These are phyloP conservation scores for Tetracentron sinense DNA, from an alignment of 164 flowering plant species.

Conservation along the genomic window DNA sequence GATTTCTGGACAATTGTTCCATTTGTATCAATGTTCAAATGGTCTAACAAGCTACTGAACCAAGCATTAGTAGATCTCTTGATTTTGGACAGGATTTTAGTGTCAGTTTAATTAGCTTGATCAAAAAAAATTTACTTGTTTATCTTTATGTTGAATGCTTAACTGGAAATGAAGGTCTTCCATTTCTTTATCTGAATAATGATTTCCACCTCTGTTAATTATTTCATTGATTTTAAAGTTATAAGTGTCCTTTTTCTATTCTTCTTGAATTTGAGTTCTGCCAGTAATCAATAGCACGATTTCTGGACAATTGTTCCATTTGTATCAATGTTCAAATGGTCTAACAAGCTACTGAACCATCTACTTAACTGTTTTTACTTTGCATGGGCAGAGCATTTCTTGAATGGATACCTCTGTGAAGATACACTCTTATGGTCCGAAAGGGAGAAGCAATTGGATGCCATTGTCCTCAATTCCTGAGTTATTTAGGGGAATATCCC, in stretches of 20 bases:
- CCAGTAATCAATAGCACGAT: slow-evolving; percentile 35
- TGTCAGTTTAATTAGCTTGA: no score
- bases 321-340: slow-evolving; percentile 44
- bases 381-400: slow-evolving; percentile 70
- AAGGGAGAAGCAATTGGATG: slow-evolving; percentile 84
- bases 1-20: slow-evolving; percentile 38
- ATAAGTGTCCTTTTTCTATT: slow-evolving; percentile 4
- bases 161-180: no score
- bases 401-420: slow-evolving; percentile 60
- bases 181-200: no score
- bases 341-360: slow-evolving; percentile 36
- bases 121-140: no score
- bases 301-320: slow-evolving; percentile 37
- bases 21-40: slow-evolving; percentile 43
- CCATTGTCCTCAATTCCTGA: slow-evolving; percentile 72
- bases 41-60: slow-evolving; percentile 39
- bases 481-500: slow-evolving; percentile 28
- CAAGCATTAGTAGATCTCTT: no score
- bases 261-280: slow-evolving; percentile 39
- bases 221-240: no score
- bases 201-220: no score
- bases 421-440: slow-evolving; percentile 80
- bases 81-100: no score
- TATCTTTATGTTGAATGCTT: no score
- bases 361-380: slow-evolving; percentile 58